Evolutionary conservation across 495 filamentous ascomycete genomes (phyloP), one percentile per base, ranked within the genome.

Genomic region (Xeromyces bisporus): DNA sequence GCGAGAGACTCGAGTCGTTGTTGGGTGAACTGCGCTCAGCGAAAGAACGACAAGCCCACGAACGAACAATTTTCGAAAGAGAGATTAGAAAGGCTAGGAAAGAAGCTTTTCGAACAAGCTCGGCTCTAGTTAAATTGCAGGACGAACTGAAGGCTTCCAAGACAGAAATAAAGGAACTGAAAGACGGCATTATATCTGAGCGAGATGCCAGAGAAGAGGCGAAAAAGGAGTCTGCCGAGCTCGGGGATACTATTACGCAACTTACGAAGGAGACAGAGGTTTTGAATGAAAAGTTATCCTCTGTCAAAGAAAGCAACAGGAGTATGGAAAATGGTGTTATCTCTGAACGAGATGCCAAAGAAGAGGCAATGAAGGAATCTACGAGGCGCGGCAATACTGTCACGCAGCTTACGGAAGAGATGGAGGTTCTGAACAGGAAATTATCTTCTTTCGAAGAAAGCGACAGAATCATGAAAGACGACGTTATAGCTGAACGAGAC

Each of bases 41-140:
- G 10, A 85, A 87, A 56, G 79, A 87, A 45, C 75, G 75, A 9
- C 68, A 81, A 40, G 68, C 66, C 10, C 74, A 83, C 44, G 75
- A 80, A 33, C 64, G 77, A 47, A 47, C 70, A 14, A 53, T 84
- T 15, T 87, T 79, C 58, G 81, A 91, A 51, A 91, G 89, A 43
- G 83, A 91, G 47, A 73, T 87, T 21, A 60, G 79, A 27, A 71
- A 77, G 28, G 70, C 76, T n/a, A 63, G 79, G 18, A 91, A 87
- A 50, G 82, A 89, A 42, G 75, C 76, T 0, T 91, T 83, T 58
- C 87, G 82, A 29, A 70, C 77, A 3, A 80, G 81, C 8, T 85
- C 80, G 9, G 56, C 61, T 2, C 45, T 81, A 9, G 75, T 89
- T 13, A 83, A 91, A 43, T 41, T 75, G 8, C 83, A 91, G 46